Percentiles rank a stretch among this genome's conserved stretches.
These are phyloP conservation scores for Periconia sp. DNA, from an alignment of 2,329 filamentous ascomycete genomes.

Conservation along the genomic window DNA sequence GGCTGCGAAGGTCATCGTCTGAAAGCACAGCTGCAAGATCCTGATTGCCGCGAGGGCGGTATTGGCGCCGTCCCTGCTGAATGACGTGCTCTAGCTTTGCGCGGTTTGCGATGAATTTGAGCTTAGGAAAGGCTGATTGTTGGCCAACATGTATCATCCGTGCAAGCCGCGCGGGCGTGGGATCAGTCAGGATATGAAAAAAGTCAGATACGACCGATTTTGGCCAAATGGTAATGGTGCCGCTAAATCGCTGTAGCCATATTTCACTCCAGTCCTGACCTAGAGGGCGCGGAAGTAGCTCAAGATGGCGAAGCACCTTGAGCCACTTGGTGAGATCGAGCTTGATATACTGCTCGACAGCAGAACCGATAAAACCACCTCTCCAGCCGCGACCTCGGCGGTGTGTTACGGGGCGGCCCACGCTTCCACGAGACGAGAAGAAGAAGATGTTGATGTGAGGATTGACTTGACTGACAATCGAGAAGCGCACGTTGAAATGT, in stretches of 20 bases:
- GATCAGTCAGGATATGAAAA: constrained; percentile 83
- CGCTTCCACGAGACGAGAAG: constrained; percentile 90
- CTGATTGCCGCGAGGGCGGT: constrained; percentile 37
- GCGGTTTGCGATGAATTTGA: constrained; percentile 89
- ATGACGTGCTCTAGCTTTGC: constrained; percentile 79
- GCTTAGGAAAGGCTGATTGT: constrained; percentile 86
- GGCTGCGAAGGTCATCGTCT: constrained; percentile 53
- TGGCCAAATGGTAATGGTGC: constrained; percentile 96
- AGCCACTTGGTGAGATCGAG: constrained; percentile 98
- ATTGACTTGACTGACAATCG: constrained; percentile 86
- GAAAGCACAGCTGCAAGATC: constrained; percentile 49
- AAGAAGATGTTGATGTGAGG: constrained; percentile 99
- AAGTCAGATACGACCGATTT: constrained; percentile 81
- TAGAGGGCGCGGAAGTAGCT: constrained; percentile 85
- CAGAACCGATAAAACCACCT: constrained; percentile 90
- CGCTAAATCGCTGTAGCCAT: constrained; percentile 93
- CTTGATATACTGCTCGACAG: constrained; percentile 93
- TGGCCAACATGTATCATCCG: constrained; percentile 91
- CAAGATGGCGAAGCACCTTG: constrained; percentile 89
- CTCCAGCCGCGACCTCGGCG: constrained; percentile 93
- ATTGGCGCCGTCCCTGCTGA: constrained; percentile 60
- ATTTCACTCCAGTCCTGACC: constrained; percentile 97
- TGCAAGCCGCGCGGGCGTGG: constrained; percentile 74
- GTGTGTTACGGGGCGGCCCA: constrained; percentile 92
- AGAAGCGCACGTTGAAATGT: constrained; percentile 98